Percentiles rank a stretch among this genome's conserved stretches.
Evolutionary conservation across 2,329 filamentous ascomycete species (phyloP).

Genomic region (Alternaria novae-zelandiae): DNA sequence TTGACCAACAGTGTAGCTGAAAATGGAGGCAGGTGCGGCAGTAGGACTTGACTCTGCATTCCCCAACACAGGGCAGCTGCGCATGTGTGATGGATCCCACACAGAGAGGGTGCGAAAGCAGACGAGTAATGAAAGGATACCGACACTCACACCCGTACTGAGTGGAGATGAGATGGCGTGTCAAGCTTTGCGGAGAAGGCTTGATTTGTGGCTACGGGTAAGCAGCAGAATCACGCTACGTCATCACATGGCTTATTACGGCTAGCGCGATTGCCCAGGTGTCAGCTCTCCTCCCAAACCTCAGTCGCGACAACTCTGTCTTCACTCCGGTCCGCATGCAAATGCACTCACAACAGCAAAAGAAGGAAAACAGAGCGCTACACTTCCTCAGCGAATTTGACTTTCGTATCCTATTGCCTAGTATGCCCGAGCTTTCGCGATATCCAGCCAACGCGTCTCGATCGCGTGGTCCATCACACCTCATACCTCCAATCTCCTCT

Average conservation of each 20-base stretch:
- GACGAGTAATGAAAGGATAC: not conserved
- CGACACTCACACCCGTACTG: not conserved
- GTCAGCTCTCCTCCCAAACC: not conserved
- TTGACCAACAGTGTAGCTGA: not conserved
- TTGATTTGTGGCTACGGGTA: not conserved
- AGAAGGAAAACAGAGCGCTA: not conserved
- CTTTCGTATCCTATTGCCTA: not conserved
- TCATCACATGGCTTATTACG: not conserved
- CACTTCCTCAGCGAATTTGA: not conserved
- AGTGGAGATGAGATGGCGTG: not conserved
- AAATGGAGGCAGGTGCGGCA: not conserved
- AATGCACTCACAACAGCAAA: not conserved
- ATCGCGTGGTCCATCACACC: not conserved
- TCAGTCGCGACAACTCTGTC: not conserved
- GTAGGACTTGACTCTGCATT: not conserved
- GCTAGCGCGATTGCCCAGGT: too few relatives aligned
- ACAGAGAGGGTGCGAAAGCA: not conserved
- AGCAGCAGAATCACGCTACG: not conserved
- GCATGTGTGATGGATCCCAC: not conserved
- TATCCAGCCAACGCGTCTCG: not conserved
- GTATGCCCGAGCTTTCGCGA: not conserved
- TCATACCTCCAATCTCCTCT: not conserved
- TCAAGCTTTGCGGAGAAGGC: slow-evolving; percentile 8
- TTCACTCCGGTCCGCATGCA: not conserved
- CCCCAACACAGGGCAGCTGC: not conserved